Conservation (phyloP, 2,329 filamentous ascomycete genomes). For the Bimuria novae-zelandiae region DNA sequence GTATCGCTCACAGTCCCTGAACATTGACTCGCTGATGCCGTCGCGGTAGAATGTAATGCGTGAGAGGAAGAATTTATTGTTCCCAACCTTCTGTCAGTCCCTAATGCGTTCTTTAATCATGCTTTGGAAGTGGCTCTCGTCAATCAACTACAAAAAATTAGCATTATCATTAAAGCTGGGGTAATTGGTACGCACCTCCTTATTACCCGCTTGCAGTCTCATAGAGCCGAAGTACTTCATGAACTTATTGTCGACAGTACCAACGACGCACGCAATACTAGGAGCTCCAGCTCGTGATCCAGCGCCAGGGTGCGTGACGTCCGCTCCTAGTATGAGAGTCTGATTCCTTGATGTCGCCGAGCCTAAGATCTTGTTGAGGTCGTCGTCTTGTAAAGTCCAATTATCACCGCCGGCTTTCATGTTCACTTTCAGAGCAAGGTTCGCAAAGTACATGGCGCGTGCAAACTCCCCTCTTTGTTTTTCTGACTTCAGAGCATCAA, state of each 20-base stretch:
- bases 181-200: too few species aligned
- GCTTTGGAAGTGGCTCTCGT: not conserved
- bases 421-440: too few species aligned
- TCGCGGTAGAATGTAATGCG: constrained; percentile 28
- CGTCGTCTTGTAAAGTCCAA: too few species aligned
- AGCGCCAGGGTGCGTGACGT: constrained; percentile 46
- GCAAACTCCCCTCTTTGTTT: too few species aligned
- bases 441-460: too few species aligned
- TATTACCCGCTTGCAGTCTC: constrained; percentile 25
- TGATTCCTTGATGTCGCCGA: constrained; percentile 64
- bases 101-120: not conserved
- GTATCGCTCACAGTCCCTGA: constrained; percentile 2
- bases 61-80: constrained; percentile 5
- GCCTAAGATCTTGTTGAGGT: too few species aligned
- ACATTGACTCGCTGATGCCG: constrained; percentile 25
- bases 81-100: not conserved
- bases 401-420: too few species aligned
- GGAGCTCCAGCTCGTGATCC: constrained; percentile 20
- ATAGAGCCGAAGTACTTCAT: constrained; percentile 37
- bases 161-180: too few species aligned
- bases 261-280: constrained; percentile 46
- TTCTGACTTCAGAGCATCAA: too few species aligned
- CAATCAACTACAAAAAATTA: too few species aligned
- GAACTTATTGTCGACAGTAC: constrained; percentile 34
- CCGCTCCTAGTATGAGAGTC: constrained; percentile 49